Base-by-base conservation (phyloP, 1,284 basidiomycete genomes). In the Porogramme epimiltina region DNA sequence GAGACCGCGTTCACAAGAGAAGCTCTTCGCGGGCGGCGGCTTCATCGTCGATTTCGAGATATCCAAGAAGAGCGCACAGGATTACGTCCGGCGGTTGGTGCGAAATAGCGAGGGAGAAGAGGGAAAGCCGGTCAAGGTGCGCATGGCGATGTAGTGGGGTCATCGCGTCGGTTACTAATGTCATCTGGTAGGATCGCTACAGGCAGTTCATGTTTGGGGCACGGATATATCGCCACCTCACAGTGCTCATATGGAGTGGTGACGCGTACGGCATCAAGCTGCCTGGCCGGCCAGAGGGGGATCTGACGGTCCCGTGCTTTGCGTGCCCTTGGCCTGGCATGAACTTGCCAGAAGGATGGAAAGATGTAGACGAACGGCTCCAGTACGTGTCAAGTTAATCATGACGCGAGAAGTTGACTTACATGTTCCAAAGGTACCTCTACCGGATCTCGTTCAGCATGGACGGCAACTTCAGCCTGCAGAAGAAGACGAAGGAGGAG, bases 381-480 rank as follows among this genome's bases (percentile, higher is more conserved):
- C 23, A 42, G 40, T 42, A 23, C n/a, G 40, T 42, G n/a, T n/a
- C 23, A 8, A 8, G 9, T 25, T 16, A 13, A 31, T 8, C 28
- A 31, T 31, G n/a, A 31, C 28, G 28, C 28, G 28, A 31, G 28
- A 31, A 6, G 13, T 31, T 13, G 28, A 31, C 28, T 31, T 31
- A 31, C 13, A n/a, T 31, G 28, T 8, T 31, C 28, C 13, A 31
- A 8, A 42, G 40, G 24, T 45, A 41, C 31, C 28, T 51, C 5
- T 42, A 51, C n/a, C 22, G 37, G n/a, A 20, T 36, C 1, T 3
- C 25, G 15, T 10, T 45, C 2, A 37, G 49, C 1, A 24, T n/a
- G 3, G 43, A 51, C 23, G 49, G 49, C 4, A 51, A 51, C 16
- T 31, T 41, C 22, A 45, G 49, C 15, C 24, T 51, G 15, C 49